Conservation (phyloP, 2,329 filamentous ascomycete genomes). For the Pseudophaeomoniella oleicola region DNA sequence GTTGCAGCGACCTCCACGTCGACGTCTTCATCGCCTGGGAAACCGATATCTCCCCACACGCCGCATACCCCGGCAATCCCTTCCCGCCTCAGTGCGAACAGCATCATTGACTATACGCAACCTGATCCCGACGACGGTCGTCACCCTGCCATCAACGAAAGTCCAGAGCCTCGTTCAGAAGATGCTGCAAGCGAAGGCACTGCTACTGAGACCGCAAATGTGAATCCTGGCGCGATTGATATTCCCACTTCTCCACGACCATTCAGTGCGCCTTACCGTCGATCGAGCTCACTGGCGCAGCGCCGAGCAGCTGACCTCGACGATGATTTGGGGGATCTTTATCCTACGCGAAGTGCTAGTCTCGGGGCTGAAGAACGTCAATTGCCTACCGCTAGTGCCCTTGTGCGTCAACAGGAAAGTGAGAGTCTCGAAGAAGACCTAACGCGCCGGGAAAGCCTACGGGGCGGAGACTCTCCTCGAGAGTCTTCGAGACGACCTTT, state of each 20-base stretch:
- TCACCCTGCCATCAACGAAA: slow-evolving; percentile 14
- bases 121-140: slow-evolving; percentile 19
- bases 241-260: slow-evolving; percentile 32
- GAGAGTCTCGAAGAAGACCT: slow-evolving; percentile 11
- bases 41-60: slow-evolving; percentile 77
- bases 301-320: slow-evolving; percentile 16
- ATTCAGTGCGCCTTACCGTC: slow-evolving; percentile 24
- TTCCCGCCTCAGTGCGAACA: slow-evolving; percentile 83
- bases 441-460: slow-evolving; percentile 11
- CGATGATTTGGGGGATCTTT: slow-evolving; percentile 28
- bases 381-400: slow-evolving; percentile 16
- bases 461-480: slow-evolving; percentile 9
- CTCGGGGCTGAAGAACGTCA: slow-evolving; percentile 26
- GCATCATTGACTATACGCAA: slow-evolving; percentile 55
- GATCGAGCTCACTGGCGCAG: slow-evolving; percentile 30
- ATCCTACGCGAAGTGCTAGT: slow-evolving; percentile 31
- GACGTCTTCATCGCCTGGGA: slow-evolving; percentile 75
- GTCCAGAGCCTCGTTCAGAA: slow-evolving; percentile 18
- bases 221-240: slow-evolving; percentile 29
- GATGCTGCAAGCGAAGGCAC: slow-evolving; percentile 22
- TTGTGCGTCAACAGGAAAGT: slow-evolving; percentile 20
- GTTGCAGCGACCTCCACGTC: slow-evolving; percentile 57
- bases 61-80: slow-evolving; percentile 89
- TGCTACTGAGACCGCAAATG: slow-evolving; percentile 16
- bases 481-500: slow-evolving; percentile 10